Conservation (phyloP, 2,329 filamentous ascomycete species). For the Aphanoascus verrucosus region DNA sequence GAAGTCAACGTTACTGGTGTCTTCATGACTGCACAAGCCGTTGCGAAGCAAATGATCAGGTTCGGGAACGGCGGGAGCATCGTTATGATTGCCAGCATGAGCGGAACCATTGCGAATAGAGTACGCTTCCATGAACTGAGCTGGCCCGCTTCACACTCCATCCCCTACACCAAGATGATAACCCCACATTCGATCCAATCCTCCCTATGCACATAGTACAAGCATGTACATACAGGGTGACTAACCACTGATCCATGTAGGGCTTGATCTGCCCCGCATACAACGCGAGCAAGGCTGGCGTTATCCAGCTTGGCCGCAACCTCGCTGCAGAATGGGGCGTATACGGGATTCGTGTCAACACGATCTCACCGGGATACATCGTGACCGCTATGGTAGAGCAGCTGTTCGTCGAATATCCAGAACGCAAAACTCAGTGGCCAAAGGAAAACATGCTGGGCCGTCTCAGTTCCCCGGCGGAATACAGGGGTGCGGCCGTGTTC, state of each 20-base stretch:
- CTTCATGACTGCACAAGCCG: slow-evolving; percentile 54
- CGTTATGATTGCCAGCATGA: slow-evolving; percentile 54
- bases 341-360: slow-evolving; percentile 42
- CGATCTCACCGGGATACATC: slow-evolving; percentile 40
- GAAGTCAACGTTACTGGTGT: slow-evolving; percentile 52
- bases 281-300: slow-evolving; percentile 40
- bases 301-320: slow-evolving; percentile 39
- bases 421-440: slow-evolving; percentile 70
- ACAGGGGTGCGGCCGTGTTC: slow-evolving; percentile 46
- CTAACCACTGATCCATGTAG: slow-evolving; percentile 19
- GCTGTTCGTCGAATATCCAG: slow-evolving; percentile 53
- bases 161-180: background rate
- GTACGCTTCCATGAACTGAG: slow-evolving; percentile 21
- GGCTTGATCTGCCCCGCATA: slow-evolving; percentile 41
- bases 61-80: slow-evolving; percentile 49
- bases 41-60: slow-evolving; percentile 43
- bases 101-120: slow-evolving; percentile 48
- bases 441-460: slow-evolving; percentile 74
- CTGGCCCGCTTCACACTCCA: background rate
- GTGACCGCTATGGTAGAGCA: slow-evolving; percentile 38
- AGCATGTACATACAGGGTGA: background rate
- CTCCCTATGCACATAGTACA: slow-evolving; percentile 8
- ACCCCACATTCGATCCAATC: background rate
- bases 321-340: slow-evolving; percentile 41
- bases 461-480: slow-evolving; percentile 57